Evolutionary conservation across 2,329 filamentous ascomycete species (phyloP), one percentile per base, ranked within the genome.

Genomic region (Uncinocarpus reesii): DNA sequence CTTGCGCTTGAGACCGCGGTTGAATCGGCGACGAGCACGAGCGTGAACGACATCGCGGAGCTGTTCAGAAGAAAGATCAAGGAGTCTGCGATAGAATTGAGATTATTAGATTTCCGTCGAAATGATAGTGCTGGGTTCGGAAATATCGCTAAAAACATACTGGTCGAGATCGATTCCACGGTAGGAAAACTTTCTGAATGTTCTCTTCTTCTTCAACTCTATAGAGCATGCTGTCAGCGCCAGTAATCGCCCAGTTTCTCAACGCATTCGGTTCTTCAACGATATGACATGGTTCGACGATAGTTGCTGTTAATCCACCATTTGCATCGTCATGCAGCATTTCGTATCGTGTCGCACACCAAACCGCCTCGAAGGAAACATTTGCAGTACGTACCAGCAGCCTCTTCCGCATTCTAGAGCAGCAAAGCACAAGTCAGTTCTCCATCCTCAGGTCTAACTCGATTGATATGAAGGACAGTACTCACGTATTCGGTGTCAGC

Each of bases 141-240:
- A 60, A 56, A 46, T 26, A 15, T 15, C 21, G 53, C 47, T 50
- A 57, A 50, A 44, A 57, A 77, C 88, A 69, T 89, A 95, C 90
- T 95, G 86, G 74, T 98, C 92, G 73, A 98, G 89, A 75, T 98
- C 92, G 74, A 98, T 86, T 70, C 92, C 92, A 71, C 92, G 86
- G 86, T 95, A 98, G 64, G 89, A 92, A 73, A 96, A 98, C 84
- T 96, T 98, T 79, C 88, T 86, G 86, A 96, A 95, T 65, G 88
- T 78, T 90, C 92, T 94, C 80, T 84, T 94, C 81, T 86, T 94
- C 88, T 96, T 98, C 76, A 98, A 78, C 86, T 95, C 92, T 81
- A 68, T 43, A 26, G 21, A 37, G 37, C n/a, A 11, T 42, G 37
- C 45, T 44, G 54, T 59, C 54, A 60, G 58, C 54, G 37, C 26